Base-by-base conservation (phyloP, 139 green algal genomes). In the Spirogloea muscicola region DNA sequence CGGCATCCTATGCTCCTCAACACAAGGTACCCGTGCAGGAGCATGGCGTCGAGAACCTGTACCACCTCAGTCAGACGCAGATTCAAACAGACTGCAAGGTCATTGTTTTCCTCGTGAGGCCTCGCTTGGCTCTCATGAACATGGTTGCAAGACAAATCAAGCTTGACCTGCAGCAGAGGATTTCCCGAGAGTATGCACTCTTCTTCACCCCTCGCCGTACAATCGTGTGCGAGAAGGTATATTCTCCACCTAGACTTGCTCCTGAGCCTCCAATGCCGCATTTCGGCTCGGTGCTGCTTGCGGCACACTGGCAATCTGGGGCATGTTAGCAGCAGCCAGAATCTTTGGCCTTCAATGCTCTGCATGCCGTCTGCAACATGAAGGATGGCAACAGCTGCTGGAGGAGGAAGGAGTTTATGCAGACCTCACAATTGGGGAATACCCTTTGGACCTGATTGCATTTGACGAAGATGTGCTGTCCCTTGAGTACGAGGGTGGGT, bases 401-500 rank as follows among this genome's bases (percentile, higher is more conserved):
- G 85, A 96, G 43, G 83, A 92, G 46, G 87, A 89, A 61, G 91
- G 87, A 3, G 75, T 96, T 57, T 70, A 83, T 42, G 89, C 74
- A 0, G 90, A 96, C 68, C 63, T 95, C 3, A 62, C 41, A 2
- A 37, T 88, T 41, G 84, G 79, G 21, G 88, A 93, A 68, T 88
- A 87, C 43, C 72, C 84, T 0, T 73, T 96, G 33, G 84, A 94
- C 67, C 83, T 93, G 66, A 87, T 97, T 31, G 87, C 93, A 0
- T 88, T 93, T 34, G 90, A 96, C 46, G 86, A 92, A 18, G 93
- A 97, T 58, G 82, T 97, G 3, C 62, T 97, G 0, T 91, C 85
- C 10, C 77, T 97, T 40, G 93, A 97, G 77, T 64, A 92, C 43
- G 85, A 89, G 1, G 29, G 43, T 13, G n/a, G 37, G 5, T 79